Evolutionary conservation across 2,329 filamentous ascomycete genomes (phyloP), one percentile per base, ranked within the genome.

Genomic region (Epichloe sylvatica): DNA sequence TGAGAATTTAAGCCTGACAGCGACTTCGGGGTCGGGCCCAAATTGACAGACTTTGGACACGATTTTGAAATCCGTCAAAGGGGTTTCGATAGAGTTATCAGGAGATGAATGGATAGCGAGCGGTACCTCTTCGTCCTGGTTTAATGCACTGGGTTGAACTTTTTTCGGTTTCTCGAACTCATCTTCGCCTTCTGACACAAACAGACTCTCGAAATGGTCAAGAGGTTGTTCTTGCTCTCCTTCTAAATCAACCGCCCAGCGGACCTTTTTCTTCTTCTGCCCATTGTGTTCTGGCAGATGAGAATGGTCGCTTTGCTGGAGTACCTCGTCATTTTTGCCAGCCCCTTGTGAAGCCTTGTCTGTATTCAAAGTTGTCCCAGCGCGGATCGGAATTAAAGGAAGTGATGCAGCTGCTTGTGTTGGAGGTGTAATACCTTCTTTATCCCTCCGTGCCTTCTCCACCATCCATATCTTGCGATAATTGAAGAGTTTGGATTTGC

Each of bases 401-500:
- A 38, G 46, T 17, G 49, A 17, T 39, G 19, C 13, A 48, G 7
- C 17, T 25, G 11, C 37, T 45, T 23, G 36, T 25, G 44, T 38
- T 40, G 47, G 50, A n/a, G 48, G 36, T 21, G 25, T 50, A n/a
- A 48, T 19, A 15, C 48, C 48, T 38, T 52, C 51, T 33, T 30
- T 48, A n/a, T 52, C 51, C 21, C 51, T 52, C 41, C 30, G 40
- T n/a, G 17, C 51, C 38, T 52, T 52, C 41, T 52, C 45, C 30
- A 50, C 12, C 8, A 48, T 23, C 45, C 51, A 42, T 36, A 41
- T 45, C 30, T 52, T 48, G 33, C 40, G 51, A 39, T 42, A 43
- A 21, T 50, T 41, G 61, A 77, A 73, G 9, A 68, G 51, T 43
- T 67, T 72, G 0, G 68, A 65, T 1, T 60, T 53, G 52, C 66